phyloP scores from a whole-genome alignment of 352 stramenopile species.

The Globisporangium abappressorium region DNA sequence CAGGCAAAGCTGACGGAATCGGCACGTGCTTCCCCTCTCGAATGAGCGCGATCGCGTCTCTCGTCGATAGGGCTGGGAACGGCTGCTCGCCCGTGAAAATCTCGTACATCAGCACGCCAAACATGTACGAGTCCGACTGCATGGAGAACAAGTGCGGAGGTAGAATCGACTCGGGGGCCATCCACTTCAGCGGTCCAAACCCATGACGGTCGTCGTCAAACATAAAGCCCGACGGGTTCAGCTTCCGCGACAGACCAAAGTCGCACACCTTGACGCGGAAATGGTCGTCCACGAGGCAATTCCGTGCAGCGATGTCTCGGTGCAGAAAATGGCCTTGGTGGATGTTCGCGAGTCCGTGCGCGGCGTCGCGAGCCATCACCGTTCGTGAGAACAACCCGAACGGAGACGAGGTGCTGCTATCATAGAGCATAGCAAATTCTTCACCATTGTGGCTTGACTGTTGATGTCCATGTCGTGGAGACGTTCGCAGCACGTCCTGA shows the following conservation, averaged over 20 bases:
- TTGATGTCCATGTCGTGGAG: neutral
- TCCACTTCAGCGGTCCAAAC: slow-evolving; percentile 74
- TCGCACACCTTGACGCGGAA: slow-evolving; percentile 74
- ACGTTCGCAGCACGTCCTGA: slow-evolving; percentile 33
- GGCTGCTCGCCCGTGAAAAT: slow-evolving; percentile 62
- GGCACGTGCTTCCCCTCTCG: slow-evolving; percentile 63
- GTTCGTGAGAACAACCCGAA: slow-evolving; percentile 57
- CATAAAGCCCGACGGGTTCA: slow-evolving; percentile 29
- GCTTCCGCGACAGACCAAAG: slow-evolving; percentile 59
- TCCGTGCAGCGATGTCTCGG: slow-evolving; percentile 63
- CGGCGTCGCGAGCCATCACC: slow-evolving; percentile 63
- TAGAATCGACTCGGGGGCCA: slow-evolving; percentile 64
- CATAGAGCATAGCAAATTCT: slow-evolving; percentile 9
- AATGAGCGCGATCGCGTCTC: slow-evolving; percentile 57
- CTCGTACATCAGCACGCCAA: slow-evolving; percentile 71
- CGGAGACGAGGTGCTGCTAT: slow-evolving; percentile 4
- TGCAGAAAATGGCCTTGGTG: slow-evolving; percentile 62
- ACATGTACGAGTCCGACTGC: slow-evolving; percentile 77
- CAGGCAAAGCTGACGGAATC: slow-evolving; percentile 41
- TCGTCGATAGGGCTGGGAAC: slow-evolving; percentile 49
- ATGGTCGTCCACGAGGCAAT: slow-evolving; percentile 59
- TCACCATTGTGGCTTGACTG: neutral
- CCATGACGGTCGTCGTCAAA: slow-evolving; percentile 58
- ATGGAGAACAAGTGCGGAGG: slow-evolving; percentile 69
- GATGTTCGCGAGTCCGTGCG: slow-evolving; percentile 63